Percentiles rank a stretch among this genome's conserved stretches.
These are phyloP conservation scores for Lophiotrema nucula DNA, from an alignment of 495 filamentous ascomycete species.

Conservation along the genomic window DNA sequence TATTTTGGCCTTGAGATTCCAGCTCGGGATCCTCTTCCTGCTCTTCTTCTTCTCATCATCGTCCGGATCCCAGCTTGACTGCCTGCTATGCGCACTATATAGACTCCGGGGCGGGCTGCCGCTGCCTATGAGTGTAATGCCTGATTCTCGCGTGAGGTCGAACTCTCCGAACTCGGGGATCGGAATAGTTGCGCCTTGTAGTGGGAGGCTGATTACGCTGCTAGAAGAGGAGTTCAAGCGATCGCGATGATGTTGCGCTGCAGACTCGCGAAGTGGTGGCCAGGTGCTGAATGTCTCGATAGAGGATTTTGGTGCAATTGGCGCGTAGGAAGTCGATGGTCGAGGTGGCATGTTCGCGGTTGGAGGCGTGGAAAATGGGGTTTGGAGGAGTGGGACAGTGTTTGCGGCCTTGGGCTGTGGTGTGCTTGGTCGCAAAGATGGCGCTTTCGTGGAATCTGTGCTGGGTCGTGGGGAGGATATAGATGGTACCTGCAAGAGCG, in stretches of 20 bases:
- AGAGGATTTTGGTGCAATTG: background rate
- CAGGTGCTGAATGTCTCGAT: no score
- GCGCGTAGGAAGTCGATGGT: background rate
- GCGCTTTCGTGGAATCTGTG: background rate
- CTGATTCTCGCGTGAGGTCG: background rate
- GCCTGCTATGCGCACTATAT: background rate
- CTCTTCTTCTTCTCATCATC: constrained; percentile 1
- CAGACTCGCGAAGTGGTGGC: background rate
- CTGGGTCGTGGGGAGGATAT: background rate
- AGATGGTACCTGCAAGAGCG: background rate
- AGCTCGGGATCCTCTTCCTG: background rate
- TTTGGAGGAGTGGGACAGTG: no score
- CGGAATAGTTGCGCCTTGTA: constrained; percentile 12
- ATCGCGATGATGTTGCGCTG: no score
- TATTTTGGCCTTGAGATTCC: background rate
- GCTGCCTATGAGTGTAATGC: background rate
- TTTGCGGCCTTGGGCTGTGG: background rate
- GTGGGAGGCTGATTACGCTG: constrained; percentile 20
- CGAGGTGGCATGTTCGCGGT: background rate
- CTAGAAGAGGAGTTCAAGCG: constrained; percentile 7
- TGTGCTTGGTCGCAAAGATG: background rate
- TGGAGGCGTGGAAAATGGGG: background rate
- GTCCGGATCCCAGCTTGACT: background rate
- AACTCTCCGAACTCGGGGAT: constrained; percentile 5
- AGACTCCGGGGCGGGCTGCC: background rate